Conservation (phyloP, 179 eudicot genomes). For the Silene noctiflora region DNA sequence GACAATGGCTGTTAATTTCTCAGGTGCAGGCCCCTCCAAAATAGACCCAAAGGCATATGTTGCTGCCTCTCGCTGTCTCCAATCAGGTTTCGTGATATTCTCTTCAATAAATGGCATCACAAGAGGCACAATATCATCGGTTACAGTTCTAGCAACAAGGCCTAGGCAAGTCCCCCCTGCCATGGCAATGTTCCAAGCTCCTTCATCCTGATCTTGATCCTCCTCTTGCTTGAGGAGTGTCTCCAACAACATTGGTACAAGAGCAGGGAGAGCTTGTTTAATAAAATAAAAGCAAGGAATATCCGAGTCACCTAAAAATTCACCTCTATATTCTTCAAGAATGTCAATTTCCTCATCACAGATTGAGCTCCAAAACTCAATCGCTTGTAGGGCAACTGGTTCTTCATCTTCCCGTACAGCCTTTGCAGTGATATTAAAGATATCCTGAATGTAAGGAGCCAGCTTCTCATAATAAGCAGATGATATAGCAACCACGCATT, state of each 20-base stretch:
- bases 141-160: conserved; percentile 87
- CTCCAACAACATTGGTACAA: conserved; percentile 89
- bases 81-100: conserved; percentile 74
- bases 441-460: conserved; percentile 89
- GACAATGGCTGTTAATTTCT: conserved; percentile 67
- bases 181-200: conserved; percentile 98
- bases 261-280: conserved; percentile 94
- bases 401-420: conserved; percentile 95
- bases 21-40: conserved; percentile 94
- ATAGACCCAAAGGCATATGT: conserved; percentile 96
- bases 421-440: conserved; percentile 84
- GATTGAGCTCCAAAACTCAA: conserved; percentile 96
- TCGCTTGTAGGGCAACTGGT: conserved; percentile 93
- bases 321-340: conserved; percentile 84
- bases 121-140: conserved; percentile 91
- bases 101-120: conserved; percentile 94
- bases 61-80: conserved; percentile 97
- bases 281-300: conserved; percentile 91
- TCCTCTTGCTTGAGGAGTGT: conserved; percentile 97
- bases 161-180: conserved; percentile 99
- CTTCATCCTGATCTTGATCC: conserved; percentile 97
- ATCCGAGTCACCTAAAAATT: conserved; percentile 86
- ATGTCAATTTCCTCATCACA: conserved; percentile 97
- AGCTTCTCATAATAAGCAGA: conserved; percentile 87
- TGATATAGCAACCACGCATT: conserved; percentile 89